Evolutionary conservation across 495 filamentous ascomycete species (phyloP).

Genomic region (Penicillium cosmopolitanum): DNA sequence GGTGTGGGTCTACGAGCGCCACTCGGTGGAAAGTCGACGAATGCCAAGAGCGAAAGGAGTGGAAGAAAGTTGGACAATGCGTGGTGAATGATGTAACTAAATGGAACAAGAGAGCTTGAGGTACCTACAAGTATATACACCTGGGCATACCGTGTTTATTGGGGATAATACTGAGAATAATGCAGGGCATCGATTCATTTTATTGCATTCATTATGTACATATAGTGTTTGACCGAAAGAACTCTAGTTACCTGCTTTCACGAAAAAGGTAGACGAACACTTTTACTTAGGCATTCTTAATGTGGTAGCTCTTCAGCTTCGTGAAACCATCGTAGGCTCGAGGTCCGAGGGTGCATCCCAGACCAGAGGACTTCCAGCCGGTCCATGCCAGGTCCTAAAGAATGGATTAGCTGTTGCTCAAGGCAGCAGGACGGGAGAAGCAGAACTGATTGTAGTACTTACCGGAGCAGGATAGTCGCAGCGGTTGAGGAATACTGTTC

Average conservation of each 20-base stretch:
- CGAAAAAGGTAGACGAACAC: not conserved
- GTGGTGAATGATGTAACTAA: not conserved
- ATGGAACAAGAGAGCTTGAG: not conserved
- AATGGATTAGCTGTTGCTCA: constrained; percentile 23
- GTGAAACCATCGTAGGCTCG: constrained; percentile 95
- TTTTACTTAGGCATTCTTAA: constrained; percentile 62
- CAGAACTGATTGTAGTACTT: constrained; percentile 42
- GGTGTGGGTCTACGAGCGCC: constrained; percentile 14
- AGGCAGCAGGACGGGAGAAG: constrained; percentile 1
- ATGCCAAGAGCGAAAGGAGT: not conserved
- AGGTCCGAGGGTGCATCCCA: constrained; percentile 84
- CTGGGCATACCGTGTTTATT: not conserved
- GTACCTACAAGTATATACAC: not conserved
- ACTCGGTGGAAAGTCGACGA: not conserved
- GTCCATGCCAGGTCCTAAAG: constrained; percentile 94
- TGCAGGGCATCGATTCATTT: not conserved
- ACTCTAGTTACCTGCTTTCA: not conserved
- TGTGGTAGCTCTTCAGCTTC: constrained; percentile 93
- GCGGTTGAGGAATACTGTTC: constrained; percentile 95
- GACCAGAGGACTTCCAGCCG: constrained; percentile 95
- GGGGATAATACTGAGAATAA: not conserved
- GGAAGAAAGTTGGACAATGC: not conserved
- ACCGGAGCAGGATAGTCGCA: constrained; percentile 92
- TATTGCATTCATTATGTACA: constrained; percentile 5
- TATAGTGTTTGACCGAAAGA: not conserved